These are phyloP conservation scores for Xylaria sp. DNA, from an alignment of 2,329 filamentous ascomycete genomes.

Conservation along the genomic window DNA sequence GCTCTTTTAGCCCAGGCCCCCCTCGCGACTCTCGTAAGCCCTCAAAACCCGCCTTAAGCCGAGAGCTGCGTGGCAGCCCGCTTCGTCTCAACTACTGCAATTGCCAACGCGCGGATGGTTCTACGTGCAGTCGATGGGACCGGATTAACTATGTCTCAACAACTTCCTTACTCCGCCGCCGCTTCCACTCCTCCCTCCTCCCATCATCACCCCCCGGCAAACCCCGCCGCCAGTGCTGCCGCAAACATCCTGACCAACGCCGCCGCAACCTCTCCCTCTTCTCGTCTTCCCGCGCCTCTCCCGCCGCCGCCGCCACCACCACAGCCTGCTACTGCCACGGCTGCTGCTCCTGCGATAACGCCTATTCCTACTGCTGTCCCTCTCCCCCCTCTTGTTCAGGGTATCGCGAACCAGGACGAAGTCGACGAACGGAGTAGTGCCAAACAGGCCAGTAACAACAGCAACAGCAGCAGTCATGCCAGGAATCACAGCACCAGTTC, in stretches of 20 bases:
- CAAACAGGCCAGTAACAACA: background rate
- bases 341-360: background rate
- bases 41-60: conserved; percentile 34
- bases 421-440: background rate
- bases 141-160: conserved; percentile 14
- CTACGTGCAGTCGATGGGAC: conserved; percentile 1
- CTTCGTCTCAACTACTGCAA: background rate
- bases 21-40: conserved; percentile 25
- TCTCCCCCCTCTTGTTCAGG: background rate
- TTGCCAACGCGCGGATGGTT: background rate
- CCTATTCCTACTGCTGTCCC: background rate
- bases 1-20: background rate
- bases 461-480: conserved; percentile 3
- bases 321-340: background rate
- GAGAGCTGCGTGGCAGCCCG: conserved; percentile 20
- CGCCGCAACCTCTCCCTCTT: background rate
- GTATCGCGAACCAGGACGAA: background rate
- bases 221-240: background rate
- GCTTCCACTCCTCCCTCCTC: conserved; percentile 1
- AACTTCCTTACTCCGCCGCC: conserved; percentile 8
- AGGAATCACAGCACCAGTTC: conserved; percentile 15
- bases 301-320: background rate
- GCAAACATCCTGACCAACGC: background rate
- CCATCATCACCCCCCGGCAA: conserved; percentile 5
- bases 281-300: conserved; percentile 4